Conservation (phyloP, 371 early-diverging fungal species). For the Rhizomucor miehei region DNA sequence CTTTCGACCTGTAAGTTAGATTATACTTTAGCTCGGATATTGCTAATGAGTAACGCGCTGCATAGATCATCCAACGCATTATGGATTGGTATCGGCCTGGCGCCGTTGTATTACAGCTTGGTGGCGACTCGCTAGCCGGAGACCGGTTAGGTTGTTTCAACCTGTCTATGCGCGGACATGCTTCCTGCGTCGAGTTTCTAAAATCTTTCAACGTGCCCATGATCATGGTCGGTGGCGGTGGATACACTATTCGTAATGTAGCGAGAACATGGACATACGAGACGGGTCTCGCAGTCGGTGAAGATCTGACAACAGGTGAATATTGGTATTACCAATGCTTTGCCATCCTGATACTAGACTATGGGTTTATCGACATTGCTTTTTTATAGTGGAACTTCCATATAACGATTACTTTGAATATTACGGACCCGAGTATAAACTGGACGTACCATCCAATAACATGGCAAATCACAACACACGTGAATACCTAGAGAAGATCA, state of each 20-base stretch:
- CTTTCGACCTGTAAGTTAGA: slow-evolving; percentile 69
- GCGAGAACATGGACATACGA: slow-evolving; percentile 96
- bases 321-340: background rate
- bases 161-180: slow-evolving; percentile 83
- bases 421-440: slow-evolving; percentile 91
- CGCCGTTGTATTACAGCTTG: slow-evolving; percentile 96
- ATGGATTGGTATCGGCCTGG: slow-evolving; percentile 94
- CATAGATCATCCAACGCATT: slow-evolving; percentile 35
- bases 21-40: background rate
- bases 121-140: slow-evolving; percentile 97
- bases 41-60: too few relatives aligned
- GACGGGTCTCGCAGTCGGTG: slow-evolving; percentile 82
- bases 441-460: slow-evolving; percentile 92
- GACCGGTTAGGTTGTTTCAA: slow-evolving; percentile 99
- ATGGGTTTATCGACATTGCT: too few relatives aligned
- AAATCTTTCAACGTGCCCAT: slow-evolving; percentile 87
- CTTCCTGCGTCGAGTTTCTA: slow-evolving; percentile 85
- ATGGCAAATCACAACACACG: slow-evolving; percentile 95
- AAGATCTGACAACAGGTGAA: slow-evolving; percentile 37
- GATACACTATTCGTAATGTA: slow-evolving; percentile 97
- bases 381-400: slow-evolving; percentile 66
- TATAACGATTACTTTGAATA: slow-evolving; percentile 95
- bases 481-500: slow-evolving; percentile 87
- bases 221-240: slow-evolving; percentile 96
- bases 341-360: too few relatives aligned